Base-by-base conservation (phyloP, 345 rosid genomes). In the Dovyalis caffra region DNA sequence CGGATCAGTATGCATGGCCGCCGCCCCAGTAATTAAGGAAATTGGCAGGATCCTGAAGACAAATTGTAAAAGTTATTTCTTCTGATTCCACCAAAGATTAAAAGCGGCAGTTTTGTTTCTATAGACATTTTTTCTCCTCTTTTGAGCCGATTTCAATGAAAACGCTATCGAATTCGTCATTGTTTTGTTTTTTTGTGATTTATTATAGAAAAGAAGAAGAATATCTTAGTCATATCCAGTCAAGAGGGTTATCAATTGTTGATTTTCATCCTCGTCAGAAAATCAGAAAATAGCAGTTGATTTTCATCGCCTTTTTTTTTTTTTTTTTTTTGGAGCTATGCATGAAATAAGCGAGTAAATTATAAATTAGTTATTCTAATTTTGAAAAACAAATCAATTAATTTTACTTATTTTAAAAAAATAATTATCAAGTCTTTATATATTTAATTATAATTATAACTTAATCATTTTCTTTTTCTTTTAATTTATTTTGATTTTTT, bases 81-180 rank as follows among this genome's bases (percentile, higher is more conserved):
- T 49, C 2, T 23, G 4, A 37, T 16, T 7, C 26, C 70, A 15
- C 47, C 11, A 6, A 0, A 29, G 4, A 6, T 6, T 0, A 68
- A 45, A 14, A 15, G 25, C 58, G 49, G 10, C 25, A 15, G 11
- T 8, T 28, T 29, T 69, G 29, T 26, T n/a, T 38, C 9, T 31
- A 4, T 29, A 31, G 9, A 5, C 6, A 18, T 28, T 14, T 73
- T 25, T 38, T 37, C 11, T 35, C 33, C n/a, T 57, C 31, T 25
- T 32, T 6, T 45, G 28, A 69, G 77, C 66, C 67, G 74, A 62
- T 20, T 28, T 75, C 63, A 28, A 61, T 72, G 74, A 76, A 75
- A 70, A 65, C 23, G 62, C 11, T 1, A n/a, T 2, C 21, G 0
- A 29, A 26, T 49, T 20, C 56, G 56, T 49, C 56, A 49, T 1